phyloP scores from a whole-genome alignment of 495 filamentous ascomycete species.

The Astrothelium macrocarpum region DNA sequence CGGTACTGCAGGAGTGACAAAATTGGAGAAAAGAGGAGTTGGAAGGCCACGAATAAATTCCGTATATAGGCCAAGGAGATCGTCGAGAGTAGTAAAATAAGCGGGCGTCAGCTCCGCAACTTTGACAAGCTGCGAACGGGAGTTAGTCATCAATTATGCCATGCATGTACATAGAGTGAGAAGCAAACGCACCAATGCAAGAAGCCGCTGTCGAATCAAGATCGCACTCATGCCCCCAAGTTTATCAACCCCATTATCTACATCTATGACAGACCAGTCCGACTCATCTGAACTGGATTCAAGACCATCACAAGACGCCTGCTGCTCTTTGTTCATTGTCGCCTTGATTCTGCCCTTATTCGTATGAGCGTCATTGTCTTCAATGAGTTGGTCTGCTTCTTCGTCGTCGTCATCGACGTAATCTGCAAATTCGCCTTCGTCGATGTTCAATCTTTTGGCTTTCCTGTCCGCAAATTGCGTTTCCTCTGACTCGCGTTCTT shows the following conservation, averaged over 20 bases:
- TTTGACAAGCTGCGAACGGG: slow-evolving; percentile 30
- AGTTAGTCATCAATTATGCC: background rate
- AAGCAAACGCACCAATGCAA: slow-evolving; percentile 26
- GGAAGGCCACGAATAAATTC: slow-evolving; percentile 57
- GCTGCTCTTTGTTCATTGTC: background rate
- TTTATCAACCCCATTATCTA: slow-evolving; percentile 24
- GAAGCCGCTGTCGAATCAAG: slow-evolving; percentile 52
- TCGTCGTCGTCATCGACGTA: slow-evolving; percentile 43
- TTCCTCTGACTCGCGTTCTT: slow-evolving; percentile 29
- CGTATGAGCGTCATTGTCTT: slow-evolving; percentile 14
- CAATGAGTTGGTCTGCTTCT: slow-evolving; percentile 19
- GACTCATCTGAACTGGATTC: background rate
- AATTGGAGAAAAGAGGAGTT: slow-evolving; percentile 59
- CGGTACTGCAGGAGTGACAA: slow-evolving; percentile 42
- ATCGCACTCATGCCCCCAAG: slow-evolving; percentile 51
- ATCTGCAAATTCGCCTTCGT: slow-evolving; percentile 49
- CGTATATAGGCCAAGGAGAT: slow-evolving; percentile 59
- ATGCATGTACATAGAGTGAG: background rate
- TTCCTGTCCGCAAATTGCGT: slow-evolving; percentile 28
- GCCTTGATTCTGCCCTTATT: background rate
- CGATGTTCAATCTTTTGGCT: slow-evolving; percentile 44
- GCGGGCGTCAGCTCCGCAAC: slow-evolving; percentile 33
- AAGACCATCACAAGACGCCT: background rate
- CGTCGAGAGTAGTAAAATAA: slow-evolving; percentile 41
- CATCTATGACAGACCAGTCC: slow-evolving; percentile 10